phyloP scores from a whole-genome alignment of 257 asterid genomes.

The Rhazya stricta region DNA sequence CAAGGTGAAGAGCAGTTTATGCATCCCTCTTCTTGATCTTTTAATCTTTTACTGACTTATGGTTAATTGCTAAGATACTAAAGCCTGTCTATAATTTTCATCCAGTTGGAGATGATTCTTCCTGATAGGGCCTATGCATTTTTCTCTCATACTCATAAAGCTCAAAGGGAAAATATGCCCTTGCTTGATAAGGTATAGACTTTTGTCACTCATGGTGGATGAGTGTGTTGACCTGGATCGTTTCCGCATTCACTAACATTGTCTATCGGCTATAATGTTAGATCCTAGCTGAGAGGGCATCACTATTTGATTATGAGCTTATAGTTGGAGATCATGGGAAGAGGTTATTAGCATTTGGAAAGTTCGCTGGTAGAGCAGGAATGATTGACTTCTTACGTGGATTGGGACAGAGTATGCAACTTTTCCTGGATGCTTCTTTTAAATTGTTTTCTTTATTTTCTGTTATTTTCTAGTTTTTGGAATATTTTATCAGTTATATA shows the following conservation, averaged over 20 bases:
- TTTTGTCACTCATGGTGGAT: neutral
- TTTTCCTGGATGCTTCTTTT: neutral
- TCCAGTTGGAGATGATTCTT: slow-evolving; percentile 96
- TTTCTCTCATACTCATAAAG: slow-evolving; percentile 97
- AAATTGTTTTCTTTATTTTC: neutral
- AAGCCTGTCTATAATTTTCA: slow-evolving; percentile 4
- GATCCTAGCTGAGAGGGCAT: slow-evolving; percentile 74
- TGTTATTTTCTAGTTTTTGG: neutral
- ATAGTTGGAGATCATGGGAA: slow-evolving; percentile 82
- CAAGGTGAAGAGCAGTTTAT: slow-evolving; percentile 40
- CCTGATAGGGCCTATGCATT: slow-evolving; percentile 81
- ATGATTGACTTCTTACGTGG: slow-evolving; percentile 80
- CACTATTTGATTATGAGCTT: slow-evolving; percentile 89
- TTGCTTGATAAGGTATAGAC: slow-evolving; percentile 77
- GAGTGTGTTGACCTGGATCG: neutral
- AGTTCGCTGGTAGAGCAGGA: slow-evolving; percentile 95
- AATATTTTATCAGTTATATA: neutral
- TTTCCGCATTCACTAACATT: neutral
- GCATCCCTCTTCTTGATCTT: neutral
- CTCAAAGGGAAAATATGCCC: slow-evolving; percentile 92
- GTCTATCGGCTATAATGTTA: slow-evolving; percentile 23
- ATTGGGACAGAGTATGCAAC: slow-evolving; percentile 67
- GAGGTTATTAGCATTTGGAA: slow-evolving; percentile 85
- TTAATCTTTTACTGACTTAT: neutral
- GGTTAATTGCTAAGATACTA: neutral